A percentile compares a stretch with the other conserved stretches of the same genome.
These are phyloP conservation scores for Colletotrichum eleusines DNA, from an alignment of 2,329 filamentous ascomycete genomes.

Conservation along the genomic window DNA sequence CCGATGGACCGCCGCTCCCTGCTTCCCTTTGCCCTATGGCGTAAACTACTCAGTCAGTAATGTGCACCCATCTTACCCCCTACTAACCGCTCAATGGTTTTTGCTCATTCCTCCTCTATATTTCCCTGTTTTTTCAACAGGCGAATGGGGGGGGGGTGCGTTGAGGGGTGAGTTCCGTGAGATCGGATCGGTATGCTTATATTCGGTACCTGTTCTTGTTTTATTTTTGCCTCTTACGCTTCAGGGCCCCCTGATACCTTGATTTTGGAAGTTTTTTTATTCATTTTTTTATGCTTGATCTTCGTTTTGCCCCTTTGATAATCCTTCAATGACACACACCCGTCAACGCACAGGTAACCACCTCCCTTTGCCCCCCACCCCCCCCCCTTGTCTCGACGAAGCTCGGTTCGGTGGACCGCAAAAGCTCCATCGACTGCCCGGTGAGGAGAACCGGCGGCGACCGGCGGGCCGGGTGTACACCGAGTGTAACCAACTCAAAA, in stretches of 20 bases:
- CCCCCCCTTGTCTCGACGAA: constrained; percentile 10
- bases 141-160: no score
- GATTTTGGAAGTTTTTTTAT: not conserved
- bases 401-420: not conserved
- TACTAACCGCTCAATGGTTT: not conserved
- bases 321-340: constrained; percentile 10
- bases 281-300: constrained; percentile 3
- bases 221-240: not conserved
- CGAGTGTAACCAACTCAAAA: not conserved
- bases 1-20: not conserved
- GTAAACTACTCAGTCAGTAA: not conserved
- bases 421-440: constrained; percentile 4
- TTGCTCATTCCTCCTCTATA: not conserved
- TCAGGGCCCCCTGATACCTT: not conserved
- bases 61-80: not conserved
- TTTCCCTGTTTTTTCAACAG: constrained; percentile 20
- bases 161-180: constrained; percentile 5
- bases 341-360: not conserved
- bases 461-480: not conserved
- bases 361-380: not conserved
- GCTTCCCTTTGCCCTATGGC: not conserved
- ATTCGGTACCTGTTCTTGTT: not conserved
- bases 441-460: not conserved
- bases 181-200: constrained; percentile 23
- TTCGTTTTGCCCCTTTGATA: not conserved